phyloP scores from a whole-genome alignment of 768 basidiomycete species.

The Amanita subjunquillea region DNA sequence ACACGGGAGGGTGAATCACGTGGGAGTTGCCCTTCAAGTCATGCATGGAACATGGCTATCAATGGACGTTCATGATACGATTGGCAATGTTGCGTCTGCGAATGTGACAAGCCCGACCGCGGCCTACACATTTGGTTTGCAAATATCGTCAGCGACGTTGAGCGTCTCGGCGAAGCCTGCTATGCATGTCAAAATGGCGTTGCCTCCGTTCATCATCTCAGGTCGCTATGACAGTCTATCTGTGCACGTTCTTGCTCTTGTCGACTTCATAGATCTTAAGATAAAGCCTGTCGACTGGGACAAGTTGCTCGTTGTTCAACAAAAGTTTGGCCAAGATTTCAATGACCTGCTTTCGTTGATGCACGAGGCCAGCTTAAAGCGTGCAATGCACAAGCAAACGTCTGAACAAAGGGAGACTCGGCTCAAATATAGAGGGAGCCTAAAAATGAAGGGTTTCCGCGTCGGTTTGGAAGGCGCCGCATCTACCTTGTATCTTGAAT shows the following conservation, averaged over 20 bases:
- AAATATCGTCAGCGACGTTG: constrained; percentile 46
- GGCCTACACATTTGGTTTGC: constrained; percentile 48
- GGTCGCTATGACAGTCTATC: constrained; percentile 41
- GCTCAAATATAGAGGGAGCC: constrained; percentile 36
- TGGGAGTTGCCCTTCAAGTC: constrained; percentile 62
- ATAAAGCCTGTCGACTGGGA: constrained; percentile 82
- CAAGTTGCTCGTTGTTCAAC: constrained; percentile 71
- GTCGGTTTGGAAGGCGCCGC: constrained; percentile 68
- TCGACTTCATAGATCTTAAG: constrained; percentile 63
- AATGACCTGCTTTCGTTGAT: constrained; percentile 66
- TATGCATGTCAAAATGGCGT: constrained; percentile 47
- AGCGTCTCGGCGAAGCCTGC: constrained; percentile 23
- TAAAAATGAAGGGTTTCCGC: constrained; percentile 73
- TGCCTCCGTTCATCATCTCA: constrained; percentile 57
- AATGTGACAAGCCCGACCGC: constrained; percentile 19
- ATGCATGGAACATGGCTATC: constrained; percentile 87
- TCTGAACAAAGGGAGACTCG: constrained; percentile 6
- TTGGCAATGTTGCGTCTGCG: constrained; percentile 35
- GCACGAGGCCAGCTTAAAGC: constrained; percentile 40
- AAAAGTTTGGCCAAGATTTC: constrained; percentile 86
- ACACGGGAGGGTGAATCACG: constrained; percentile 37
- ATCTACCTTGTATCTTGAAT: constrained; percentile 67
- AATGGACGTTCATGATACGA: constrained; percentile 49
- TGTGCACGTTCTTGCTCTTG: constrained; percentile 44
- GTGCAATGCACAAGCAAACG: constrained; percentile 13